These are phyloP conservation scores for Nyssa sinensis DNA, from an alignment of 148 eudicot species.

Conservation along the genomic window DNA sequence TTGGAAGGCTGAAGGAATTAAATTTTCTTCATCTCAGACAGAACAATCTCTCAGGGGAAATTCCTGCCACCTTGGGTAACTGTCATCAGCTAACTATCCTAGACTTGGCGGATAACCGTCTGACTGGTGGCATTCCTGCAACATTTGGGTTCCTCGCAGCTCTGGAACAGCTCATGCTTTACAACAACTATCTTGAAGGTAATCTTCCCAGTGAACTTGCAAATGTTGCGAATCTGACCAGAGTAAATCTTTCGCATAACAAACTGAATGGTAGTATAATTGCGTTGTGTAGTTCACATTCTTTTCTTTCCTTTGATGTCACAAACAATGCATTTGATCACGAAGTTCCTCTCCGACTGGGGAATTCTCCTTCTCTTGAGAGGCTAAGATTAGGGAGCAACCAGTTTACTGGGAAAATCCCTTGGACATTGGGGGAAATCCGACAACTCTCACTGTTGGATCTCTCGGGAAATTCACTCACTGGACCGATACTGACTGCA, in stretches of 20 bases:
- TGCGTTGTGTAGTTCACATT: conserved; percentile 70
- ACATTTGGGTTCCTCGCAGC: conserved; percentile 48
- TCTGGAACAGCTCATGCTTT: conserved; percentile 80
- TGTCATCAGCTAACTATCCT: conserved; percentile 61
- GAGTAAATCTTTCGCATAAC: conserved; percentile 81
- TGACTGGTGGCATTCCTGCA: conserved; percentile 73
- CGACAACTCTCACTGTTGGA: conserved; percentile 56
- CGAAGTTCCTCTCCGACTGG: conserved; percentile 64
- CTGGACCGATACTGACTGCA: conserved; percentile 63
- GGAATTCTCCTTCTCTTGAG: conserved; percentile 63
- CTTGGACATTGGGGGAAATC: conserved; percentile 63
- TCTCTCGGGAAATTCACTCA: conserved; percentile 69
- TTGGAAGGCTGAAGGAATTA: conserved; percentile 60
- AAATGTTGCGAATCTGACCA: conserved; percentile 58
- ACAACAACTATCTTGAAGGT: conserved; percentile 85
- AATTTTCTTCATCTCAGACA: conserved; percentile 72
- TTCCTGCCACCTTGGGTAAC: conserved; percentile 71
- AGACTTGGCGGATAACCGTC: conserved; percentile 80
- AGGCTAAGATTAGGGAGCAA: conserved; percentile 81
- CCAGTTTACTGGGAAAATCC: conserved; percentile 66
- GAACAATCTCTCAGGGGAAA: conserved; percentile 68
- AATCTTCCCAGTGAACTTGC: conserved; percentile 57
- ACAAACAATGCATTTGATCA: conserved; percentile 73
- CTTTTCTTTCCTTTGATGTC: conserved; percentile 83
- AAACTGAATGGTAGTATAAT: conserved; percentile 71